These are phyloP conservation scores for Magnolia changhungtana DNA, from an alignment of 164 flowering plant genomes.

Conservation along the genomic window DNA sequence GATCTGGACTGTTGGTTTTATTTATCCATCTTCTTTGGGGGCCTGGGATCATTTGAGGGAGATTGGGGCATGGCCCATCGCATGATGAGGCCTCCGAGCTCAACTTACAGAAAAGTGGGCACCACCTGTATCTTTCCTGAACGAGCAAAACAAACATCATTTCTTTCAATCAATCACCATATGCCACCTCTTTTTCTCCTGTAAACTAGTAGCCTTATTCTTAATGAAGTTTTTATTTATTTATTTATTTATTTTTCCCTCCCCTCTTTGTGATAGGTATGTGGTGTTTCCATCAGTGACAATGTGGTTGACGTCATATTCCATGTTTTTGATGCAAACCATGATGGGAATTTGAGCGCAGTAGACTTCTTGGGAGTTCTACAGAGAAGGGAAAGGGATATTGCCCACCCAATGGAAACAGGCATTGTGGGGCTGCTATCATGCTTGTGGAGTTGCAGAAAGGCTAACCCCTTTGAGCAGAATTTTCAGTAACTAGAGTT, in stretches of 20 bases:
- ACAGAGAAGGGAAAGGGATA: slow-evolving; percentile 57
- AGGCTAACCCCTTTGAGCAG: slow-evolving; percentile 22
- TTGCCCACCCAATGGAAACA: slow-evolving; percentile 45
- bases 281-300: slow-evolving; percentile 64
- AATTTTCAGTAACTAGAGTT: slow-evolving; percentile 20
- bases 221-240: neutral
- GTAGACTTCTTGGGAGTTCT: slow-evolving; percentile 77
- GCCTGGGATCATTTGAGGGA: neutral
- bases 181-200: neutral
- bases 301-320: slow-evolving; percentile 72
- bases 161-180: neutral
- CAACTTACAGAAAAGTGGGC: neutral
- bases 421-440: slow-evolving; percentile 52
- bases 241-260: too few relatives aligned
- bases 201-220: neutral
- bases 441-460: slow-evolving; percentile 48
- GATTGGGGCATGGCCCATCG: neutral
- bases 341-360: slow-evolving; percentile 67
- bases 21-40: neutral
- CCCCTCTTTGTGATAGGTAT: slow-evolving; percentile 48
- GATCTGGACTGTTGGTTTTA: neutral
- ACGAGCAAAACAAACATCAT: neutral
- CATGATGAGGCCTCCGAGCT: neutral
- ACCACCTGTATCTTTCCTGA: neutral
- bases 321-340: slow-evolving; percentile 69